A percentile compares a stretch with the other conserved stretches of the same genome.
phyloP scores from a whole-genome alignment of 345 rosid species.

The Syzygium grande region DNA sequence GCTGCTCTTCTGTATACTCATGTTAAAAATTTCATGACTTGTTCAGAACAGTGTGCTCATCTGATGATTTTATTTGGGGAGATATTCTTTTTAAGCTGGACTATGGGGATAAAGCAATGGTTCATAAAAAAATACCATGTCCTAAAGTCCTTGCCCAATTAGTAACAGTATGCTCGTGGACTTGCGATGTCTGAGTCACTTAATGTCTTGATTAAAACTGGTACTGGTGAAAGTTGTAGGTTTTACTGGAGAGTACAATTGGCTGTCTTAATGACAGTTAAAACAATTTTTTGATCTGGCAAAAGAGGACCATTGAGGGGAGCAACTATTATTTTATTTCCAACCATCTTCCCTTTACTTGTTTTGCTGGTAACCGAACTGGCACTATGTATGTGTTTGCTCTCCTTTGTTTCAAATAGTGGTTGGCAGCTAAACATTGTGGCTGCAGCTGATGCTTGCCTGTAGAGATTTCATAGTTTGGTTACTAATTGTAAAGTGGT shows the following conservation, averaged over 20 bases:
- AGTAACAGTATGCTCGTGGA: neutral
- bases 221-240: neutral
- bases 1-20: neutral
- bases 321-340: neutral
- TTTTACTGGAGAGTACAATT: neutral
- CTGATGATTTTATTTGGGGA: neutral
- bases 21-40: neutral
- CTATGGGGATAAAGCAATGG: neutral
- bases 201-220: neutral
- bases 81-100: neutral
- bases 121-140: neutral
- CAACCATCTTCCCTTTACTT: neutral
- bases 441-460: neutral
- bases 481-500: neutral
- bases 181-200: neutral
- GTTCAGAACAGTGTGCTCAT: neutral
- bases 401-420: neutral
- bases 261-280: neutral
- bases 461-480: neutral
- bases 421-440: neutral
- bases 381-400: neutral
- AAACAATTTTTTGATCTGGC: neutral
- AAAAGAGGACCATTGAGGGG: neutral
- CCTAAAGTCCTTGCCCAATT: neutral
- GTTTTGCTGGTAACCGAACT: neutral